These are phyloP conservation scores for Tetraselmis chui DNA, from an alignment of 139 green algal species.

Conservation along the genomic window DNA sequence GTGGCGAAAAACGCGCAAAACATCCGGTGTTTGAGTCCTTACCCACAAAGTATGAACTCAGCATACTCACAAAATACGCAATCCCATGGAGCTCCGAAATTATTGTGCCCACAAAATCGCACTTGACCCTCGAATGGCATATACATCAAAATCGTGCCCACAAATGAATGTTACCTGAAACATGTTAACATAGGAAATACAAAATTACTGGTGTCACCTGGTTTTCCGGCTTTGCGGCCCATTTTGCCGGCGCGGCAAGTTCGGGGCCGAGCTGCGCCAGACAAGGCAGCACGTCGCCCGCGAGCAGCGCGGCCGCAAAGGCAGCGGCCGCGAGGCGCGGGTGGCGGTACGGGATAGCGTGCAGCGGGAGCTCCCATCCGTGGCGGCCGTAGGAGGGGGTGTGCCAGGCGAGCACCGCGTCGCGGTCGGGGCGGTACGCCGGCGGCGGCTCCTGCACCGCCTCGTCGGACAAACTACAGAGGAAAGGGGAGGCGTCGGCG, in stretches of 20 bases:
- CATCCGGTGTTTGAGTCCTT: no score
- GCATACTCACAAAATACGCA: no score
- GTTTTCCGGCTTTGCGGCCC: background rate
- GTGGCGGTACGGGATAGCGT: constrained; percentile 32
- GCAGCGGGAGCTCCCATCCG: constrained; percentile 72
- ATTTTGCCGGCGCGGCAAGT: background rate
- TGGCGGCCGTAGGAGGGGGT: constrained; percentile 64
- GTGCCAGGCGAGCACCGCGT: constrained; percentile 66
- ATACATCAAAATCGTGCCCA: no score
- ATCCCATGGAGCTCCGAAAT: no score
- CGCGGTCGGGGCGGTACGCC: constrained; percentile 38
- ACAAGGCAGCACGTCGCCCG: constrained; percentile 51
- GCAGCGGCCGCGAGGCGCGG: constrained; percentile 29
- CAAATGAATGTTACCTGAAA: no score
- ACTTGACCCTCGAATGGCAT: no score
- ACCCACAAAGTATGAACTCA: no score
- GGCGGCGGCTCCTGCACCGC: constrained; percentile 47
- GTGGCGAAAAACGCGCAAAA: no score
- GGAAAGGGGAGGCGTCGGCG: constrained; percentile 39
- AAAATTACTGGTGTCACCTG: no score
- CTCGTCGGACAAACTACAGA: constrained; percentile 47
- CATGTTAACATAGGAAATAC: no score
- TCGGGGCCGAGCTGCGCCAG: constrained; percentile 1
- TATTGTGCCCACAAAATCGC: no score
- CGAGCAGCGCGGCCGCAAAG: constrained; percentile 80